phyloP scores from a whole-genome alignment of 306 rosid genomes.

The Bauhinia variegata region DNA sequence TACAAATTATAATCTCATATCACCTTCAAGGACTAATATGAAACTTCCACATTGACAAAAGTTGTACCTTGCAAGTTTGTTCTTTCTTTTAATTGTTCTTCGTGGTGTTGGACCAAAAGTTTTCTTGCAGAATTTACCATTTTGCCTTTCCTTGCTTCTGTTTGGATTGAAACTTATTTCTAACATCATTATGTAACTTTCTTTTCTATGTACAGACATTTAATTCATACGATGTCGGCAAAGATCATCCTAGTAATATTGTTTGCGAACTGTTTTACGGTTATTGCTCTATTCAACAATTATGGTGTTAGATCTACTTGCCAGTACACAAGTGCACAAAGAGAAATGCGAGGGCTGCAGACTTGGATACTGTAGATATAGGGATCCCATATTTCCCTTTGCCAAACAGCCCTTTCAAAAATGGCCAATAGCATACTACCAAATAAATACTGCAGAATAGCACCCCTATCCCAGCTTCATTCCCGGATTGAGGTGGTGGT shows the following conservation, averaged over 20 bases:
- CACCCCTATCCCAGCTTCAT: conserved; percentile 56
- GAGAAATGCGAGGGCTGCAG: conserved; percentile 41
- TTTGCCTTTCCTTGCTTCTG: conserved; percentile 24
- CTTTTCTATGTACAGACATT: conserved; percentile 58
- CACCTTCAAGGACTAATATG: no score
- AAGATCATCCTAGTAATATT: conserved; percentile 79
- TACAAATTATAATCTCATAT: no score
- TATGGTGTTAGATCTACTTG: not conserved
- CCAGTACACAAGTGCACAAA: conserved; percentile 45
- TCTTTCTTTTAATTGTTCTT: no score
- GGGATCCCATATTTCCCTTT: conserved; percentile 72
- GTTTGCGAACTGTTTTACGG: no score
- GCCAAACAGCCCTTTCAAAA: no score
- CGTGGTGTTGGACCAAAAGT: conserved; percentile 14
- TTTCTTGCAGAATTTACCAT: conserved; percentile 4
- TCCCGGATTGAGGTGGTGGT: not conserved
- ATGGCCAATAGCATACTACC: no score
- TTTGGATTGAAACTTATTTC: conserved; percentile 22
- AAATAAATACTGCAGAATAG: conserved; percentile 41
- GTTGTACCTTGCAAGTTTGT: no score
- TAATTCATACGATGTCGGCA: conserved; percentile 79
- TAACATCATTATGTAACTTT: conserved; percentile 2
- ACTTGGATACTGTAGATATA: conserved; percentile 44
- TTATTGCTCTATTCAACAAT: no score
- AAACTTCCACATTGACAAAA: not conserved